Evolutionary conservation across 2,329 filamentous ascomycete genomes (phyloP).

Genomic region (Coniochaeta ligniaria): DNA sequence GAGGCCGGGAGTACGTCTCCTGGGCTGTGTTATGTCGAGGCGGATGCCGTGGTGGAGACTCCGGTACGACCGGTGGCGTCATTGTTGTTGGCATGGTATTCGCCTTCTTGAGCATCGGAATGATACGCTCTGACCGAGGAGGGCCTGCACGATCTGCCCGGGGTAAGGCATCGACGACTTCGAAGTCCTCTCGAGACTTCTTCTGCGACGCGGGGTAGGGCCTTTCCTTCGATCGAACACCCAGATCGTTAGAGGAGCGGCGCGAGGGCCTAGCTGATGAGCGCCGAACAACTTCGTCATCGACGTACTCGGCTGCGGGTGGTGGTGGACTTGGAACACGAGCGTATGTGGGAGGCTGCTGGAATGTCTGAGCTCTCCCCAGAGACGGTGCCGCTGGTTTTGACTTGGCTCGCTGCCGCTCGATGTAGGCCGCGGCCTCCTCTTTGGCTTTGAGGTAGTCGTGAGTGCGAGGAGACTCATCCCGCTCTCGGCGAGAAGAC

Average conservation of each 20-base stretch:
- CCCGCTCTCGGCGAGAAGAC: constrained; percentile 10
- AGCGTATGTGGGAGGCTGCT: constrained; percentile 7
- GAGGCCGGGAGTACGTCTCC: constrained; percentile 1
- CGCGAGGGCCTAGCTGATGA: constrained; percentile 10
- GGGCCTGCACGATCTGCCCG: neutral
- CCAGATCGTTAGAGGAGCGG: constrained; percentile 14
- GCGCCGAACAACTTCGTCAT: constrained; percentile 12
- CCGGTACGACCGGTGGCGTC: constrained; percentile 5
- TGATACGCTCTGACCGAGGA: neutral
- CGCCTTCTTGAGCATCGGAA: constrained; percentile 17
- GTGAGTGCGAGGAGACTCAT: neutral
- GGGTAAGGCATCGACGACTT: constrained; percentile 10
- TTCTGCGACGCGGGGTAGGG: neutral
- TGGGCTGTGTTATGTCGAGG: constrained; percentile 12
- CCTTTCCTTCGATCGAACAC: neutral
- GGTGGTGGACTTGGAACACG: constrained; percentile 11
- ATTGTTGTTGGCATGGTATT: constrained; percentile 11
- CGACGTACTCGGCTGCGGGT: constrained; percentile 11
- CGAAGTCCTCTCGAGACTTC: constrained; percentile 2
- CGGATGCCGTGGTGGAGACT: constrained; percentile 12
- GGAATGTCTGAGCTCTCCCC: constrained; percentile 4
- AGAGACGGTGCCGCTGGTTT: neutral
- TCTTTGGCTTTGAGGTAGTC: constrained; percentile 1
- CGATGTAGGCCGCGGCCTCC: neutral
- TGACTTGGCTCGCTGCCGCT: neutral